These are phyloP conservation scores for Epicoccum nigrum DNA, from an alignment of 2,329 filamentous ascomycete genomes.

Conservation along the genomic window DNA sequence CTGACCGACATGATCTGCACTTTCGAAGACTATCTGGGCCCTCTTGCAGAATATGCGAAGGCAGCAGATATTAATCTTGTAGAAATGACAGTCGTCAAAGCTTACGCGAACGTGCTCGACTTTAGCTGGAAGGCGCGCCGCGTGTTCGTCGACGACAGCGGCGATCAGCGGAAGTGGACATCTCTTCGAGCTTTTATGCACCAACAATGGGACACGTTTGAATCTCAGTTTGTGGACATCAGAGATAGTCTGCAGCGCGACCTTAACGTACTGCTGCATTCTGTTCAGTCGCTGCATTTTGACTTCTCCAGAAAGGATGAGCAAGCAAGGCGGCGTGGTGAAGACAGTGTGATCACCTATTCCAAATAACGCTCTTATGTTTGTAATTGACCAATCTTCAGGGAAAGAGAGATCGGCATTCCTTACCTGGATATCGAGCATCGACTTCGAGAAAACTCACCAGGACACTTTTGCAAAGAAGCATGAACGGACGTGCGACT, in stretches of 20 bases:
- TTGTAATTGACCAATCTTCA: neutral
- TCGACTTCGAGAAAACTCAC: conserved; percentile 29
- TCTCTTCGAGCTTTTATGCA: conserved; percentile 24
- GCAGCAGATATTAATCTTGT: conserved; percentile 20
- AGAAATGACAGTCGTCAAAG: conserved; percentile 17
- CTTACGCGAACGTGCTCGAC: conserved; percentile 24
- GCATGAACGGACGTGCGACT: conserved; percentile 25
- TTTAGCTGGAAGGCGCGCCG: conserved; percentile 25
- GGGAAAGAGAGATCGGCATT: conserved; percentile 25
- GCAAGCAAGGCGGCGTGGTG: neutral
- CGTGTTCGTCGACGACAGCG: conserved; percentile 23
- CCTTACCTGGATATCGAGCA: conserved; percentile 25
- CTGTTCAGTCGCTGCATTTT: conserved; percentile 21
- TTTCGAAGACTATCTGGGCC: conserved; percentile 27
- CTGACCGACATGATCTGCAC: conserved; percentile 25
- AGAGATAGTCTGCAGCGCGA: conserved; percentile 22
- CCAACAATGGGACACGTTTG: conserved; percentile 33
- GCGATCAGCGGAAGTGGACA: conserved; percentile 16
- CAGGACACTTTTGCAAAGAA: conserved; percentile 24
- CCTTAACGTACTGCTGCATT: conserved; percentile 21
- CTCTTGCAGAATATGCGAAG: conserved; percentile 22
- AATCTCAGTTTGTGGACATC: conserved; percentile 23
- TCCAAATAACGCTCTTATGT: neutral
- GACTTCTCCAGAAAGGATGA: conserved; percentile 6
- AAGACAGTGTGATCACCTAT: neutral